These are phyloP conservation scores for Paraglomus brasilianum DNA, from an alignment of 192 early-diverging fungal genomes.

Conservation along the genomic window DNA sequence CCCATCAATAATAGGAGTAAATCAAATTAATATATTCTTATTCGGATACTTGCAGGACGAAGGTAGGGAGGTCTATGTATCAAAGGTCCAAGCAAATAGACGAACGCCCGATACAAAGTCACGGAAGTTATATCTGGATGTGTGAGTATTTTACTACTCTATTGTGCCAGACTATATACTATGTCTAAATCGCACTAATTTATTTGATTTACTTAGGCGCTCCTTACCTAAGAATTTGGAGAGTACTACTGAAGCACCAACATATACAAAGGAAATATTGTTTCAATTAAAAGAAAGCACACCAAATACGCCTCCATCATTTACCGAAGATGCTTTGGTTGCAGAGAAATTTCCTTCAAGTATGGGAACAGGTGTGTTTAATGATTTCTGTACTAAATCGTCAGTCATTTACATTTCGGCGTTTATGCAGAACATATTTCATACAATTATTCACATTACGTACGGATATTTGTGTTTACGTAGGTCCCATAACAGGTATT, in stretches of 20 bases:
- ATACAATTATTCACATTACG: no score
- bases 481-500: slow-evolving; percentile 30
- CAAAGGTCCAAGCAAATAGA: slow-evolving; percentile 16
- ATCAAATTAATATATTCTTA: no score
- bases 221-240: slow-evolving; percentile 24
- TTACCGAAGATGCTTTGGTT: slow-evolving; percentile 9
- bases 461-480: no score
- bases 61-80: slow-evolving; percentile 17
- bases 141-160: slow-evolving; percentile 2
- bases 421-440: no score
- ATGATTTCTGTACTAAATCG: no score
- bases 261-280: slow-evolving; percentile 25
- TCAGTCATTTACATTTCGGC: no score
- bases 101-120: background rate
- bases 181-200: background rate
- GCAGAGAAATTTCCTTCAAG: background rate
- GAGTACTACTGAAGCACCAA: background rate
- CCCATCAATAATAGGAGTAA: no score
- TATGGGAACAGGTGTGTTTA: background rate
- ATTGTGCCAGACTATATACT: background rate
- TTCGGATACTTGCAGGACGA: slow-evolving; percentile 15
- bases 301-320: slow-evolving; percentile 8
- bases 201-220: background rate
- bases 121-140: slow-evolving; percentile 6
- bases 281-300: slow-evolving; percentile 20